Conservation (phyloP, 768 basidiomycete genomes). For the Phylloporus arenicola region DNA sequence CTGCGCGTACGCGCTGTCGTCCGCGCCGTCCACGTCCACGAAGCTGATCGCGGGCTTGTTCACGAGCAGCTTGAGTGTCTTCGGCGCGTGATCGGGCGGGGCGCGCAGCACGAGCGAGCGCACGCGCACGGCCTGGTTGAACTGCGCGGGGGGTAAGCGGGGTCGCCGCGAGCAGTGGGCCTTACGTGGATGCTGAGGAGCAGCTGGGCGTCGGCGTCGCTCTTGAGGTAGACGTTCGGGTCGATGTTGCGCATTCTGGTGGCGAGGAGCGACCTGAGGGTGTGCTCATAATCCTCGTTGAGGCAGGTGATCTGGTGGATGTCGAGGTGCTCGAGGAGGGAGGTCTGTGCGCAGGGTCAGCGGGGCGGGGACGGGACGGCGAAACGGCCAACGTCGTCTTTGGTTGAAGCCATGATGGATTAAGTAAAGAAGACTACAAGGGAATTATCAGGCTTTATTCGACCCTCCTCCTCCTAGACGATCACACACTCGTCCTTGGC, state of each 20-base stretch:
- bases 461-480: slow-evolving; percentile 35
- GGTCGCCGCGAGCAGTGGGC: slow-evolving; percentile 3
- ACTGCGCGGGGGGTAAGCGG: slow-evolving; percentile 34
- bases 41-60: slow-evolving; percentile 61
- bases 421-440: not conserved
- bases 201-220: slow-evolving; percentile 71
- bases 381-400: slow-evolving; percentile 27
- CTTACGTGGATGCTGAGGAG: slow-evolving; percentile 62
- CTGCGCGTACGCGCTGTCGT: slow-evolving; percentile 50
- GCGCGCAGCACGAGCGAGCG: slow-evolving; percentile 51
- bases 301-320: slow-evolving; percentile 59
- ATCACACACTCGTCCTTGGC: slow-evolving; percentile 93
- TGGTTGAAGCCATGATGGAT: slow-evolving; percentile 19
- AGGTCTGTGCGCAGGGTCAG: slow-evolving; percentile 35
- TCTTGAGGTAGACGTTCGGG: slow-evolving; percentile 45
- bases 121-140: slow-evolving; percentile 63
- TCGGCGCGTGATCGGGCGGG: slow-evolving; percentile 45
- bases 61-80: slow-evolving; percentile 54
- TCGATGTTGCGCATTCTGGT: slow-evolving; percentile 41
- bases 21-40: slow-evolving; percentile 54
- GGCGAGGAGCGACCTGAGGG: slow-evolving; percentile 47
- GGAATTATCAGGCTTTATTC: slow-evolving; percentile 3
- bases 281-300: slow-evolving; percentile 66
- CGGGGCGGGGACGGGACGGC: not conserved
- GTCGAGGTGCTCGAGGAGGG: slow-evolving; percentile 56